Evolutionary conservation across 371 early-diverging fungal genomes (phyloP).

Genomic region (Mucor piriformis): DNA sequence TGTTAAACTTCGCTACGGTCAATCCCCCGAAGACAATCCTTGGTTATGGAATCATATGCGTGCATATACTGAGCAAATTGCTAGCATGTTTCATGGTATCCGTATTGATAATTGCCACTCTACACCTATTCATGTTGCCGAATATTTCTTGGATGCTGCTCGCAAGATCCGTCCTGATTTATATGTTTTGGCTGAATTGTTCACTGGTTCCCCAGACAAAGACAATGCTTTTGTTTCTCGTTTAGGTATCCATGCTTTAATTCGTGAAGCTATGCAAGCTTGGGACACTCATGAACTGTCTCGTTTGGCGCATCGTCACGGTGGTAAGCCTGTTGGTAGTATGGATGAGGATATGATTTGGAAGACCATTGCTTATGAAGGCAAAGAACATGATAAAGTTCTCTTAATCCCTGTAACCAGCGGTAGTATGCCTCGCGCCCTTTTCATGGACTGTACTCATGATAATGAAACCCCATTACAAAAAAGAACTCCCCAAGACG

Average conservation of each 20-base stretch:
- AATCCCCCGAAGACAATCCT: constrained; percentile 81
- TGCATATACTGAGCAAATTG: constrained; percentile 86
- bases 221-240: constrained; percentile 88
- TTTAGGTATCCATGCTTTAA: constrained; percentile 93
- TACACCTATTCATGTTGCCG: constrained; percentile 93
- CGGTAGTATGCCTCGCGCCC: constrained; percentile 78
- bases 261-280: constrained; percentile 97
- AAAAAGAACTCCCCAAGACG: constrained; percentile 82
- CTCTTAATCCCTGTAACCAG: constrained; percentile 39
- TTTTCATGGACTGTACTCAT: constrained; percentile 98
- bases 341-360: constrained; percentile 66
- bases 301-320: constrained; percentile 85
- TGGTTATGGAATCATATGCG: constrained; percentile 96
- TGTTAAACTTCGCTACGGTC: constrained; percentile 95
- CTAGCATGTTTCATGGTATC: constrained; percentile 91
- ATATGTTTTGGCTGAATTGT: constrained; percentile 96
- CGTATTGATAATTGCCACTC: constrained; percentile 98
- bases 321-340: constrained; percentile 85
- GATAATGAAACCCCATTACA: constrained; percentile 96
- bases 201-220: constrained; percentile 92
- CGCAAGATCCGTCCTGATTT: constrained; percentile 84
- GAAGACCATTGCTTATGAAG: constrained; percentile 46
- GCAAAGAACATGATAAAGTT: constrained; percentile 42
- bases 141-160: constrained; percentile 89
- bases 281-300: constrained; percentile 92